Base-by-base conservation (phyloP, 164 flowering plant genomes). In the Aristolochia contorta region DNA sequence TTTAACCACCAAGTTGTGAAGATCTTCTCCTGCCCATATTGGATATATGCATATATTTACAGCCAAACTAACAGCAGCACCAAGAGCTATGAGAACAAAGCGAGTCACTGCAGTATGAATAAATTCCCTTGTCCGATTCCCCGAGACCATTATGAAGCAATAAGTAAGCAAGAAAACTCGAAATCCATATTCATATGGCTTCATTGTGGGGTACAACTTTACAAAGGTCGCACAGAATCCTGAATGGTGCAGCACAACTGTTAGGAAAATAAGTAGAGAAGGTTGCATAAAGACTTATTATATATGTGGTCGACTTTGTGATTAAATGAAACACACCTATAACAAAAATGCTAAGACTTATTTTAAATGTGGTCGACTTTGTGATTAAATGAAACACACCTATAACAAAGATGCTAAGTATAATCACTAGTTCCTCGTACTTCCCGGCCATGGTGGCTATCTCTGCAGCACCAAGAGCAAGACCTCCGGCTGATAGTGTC, bases 1-100 rank as follows among this genome's bases (percentile, higher is more conserved):
- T 66, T 87, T 87, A 8, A 73, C 89, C 61, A 89, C 90, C 77
- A 83, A 69, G 49, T 84, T 82, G 71, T 92, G 98, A 57, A 91
- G 71, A 70, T 87, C 96, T 64, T 87, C 93, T 0, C 98, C 98
- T 0, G 98, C 77, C 98, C 98, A 92, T 14, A 87, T 87, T 33
- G 98, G 98, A 62, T 68, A 92, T n/a, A 92, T 73, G 46, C 72
- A 80, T 27, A 83, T 79, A 59, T 86, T 92, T 20, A 89, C 76
- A 49, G 71, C 71, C 69, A 87, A 71, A 61, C 79, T 56, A 43
- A 87, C 78, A 41, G 67, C 76, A 46, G 96, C 96, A 63, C 98
- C 96, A 41, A 83, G 24, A 13, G 70, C 91, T 67, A 92, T 92
- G 16, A 92, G 79, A 54, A 89, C 7, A 19, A 87, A 72, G n/a